phyloP scores from a whole-genome alignment of 495 filamentous ascomycete genomes.

The Neurospora cerealis region DNA sequence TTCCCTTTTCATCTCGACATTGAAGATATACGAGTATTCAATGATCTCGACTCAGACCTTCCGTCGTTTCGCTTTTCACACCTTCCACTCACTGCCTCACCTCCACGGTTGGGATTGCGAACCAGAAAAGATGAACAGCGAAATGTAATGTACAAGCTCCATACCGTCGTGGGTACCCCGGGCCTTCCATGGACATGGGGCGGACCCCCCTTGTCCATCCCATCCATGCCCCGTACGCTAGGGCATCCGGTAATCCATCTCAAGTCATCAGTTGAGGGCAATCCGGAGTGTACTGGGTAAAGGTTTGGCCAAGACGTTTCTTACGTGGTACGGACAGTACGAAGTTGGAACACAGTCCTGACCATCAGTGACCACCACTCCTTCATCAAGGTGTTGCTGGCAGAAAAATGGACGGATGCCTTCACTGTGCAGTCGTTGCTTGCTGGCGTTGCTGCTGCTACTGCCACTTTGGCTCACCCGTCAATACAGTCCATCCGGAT shows the following conservation, averaged over 20 bases:
- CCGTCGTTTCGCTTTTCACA: background rate
- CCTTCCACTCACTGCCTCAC: background rate
- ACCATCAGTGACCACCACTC: background rate
- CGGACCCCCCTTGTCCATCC: background rate
- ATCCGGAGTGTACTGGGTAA: background rate
- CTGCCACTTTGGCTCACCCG: background rate
- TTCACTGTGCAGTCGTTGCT: background rate
- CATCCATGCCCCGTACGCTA: background rate
- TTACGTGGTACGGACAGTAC: background rate
- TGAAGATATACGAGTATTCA: background rate
- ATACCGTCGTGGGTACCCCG: background rate
- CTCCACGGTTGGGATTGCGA: background rate
- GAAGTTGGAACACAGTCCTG: background rate
- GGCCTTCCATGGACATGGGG: background rate
- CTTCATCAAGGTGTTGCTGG: background rate
- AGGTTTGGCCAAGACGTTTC: background rate
- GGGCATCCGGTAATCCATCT: background rate
- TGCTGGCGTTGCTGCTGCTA: background rate
- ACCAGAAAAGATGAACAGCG: background rate
- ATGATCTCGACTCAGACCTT: background rate
- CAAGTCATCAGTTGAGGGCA: background rate
- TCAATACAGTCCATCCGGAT: background rate
- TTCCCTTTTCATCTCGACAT: background rate
- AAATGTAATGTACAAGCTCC: background rate
- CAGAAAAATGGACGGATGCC: background rate